Conservation (phyloP, 1,284 basidiomycete species). For the Irpex sp. region DNA sequence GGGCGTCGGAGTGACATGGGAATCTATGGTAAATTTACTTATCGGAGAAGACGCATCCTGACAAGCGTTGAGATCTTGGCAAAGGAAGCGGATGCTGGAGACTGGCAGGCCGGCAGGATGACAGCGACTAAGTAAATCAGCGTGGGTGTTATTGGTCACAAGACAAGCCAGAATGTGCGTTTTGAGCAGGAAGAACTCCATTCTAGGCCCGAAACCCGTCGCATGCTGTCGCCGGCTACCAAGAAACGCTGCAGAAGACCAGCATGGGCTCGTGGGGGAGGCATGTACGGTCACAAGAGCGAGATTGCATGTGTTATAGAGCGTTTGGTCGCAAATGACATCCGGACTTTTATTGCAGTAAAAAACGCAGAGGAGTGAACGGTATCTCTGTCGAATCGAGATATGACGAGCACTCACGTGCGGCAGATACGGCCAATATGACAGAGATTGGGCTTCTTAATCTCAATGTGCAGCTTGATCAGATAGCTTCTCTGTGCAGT, state of each 20-base stretch:
- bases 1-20: background rate
- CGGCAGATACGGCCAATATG: background rate
- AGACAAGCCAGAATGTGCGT: background rate
- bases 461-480: background rate
- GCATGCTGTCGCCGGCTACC: background rate
- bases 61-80: background rate
- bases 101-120: background rate
- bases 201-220: background rate
- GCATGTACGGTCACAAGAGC: background rate
- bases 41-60: background rate
- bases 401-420: background rate
- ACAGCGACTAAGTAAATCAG: background rate
- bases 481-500: background rate
- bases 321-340: too few species aligned
- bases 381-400: background rate
- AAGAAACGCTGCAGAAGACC: background rate
- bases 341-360: background rate
- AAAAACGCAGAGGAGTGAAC: background rate
- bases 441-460: background rate
- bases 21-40: background rate
- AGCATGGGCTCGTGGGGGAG: background rate
- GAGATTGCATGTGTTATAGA: background rate
- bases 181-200: background rate
- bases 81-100: background rate
- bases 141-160: background rate